Percentiles rank a stretch among this genome's conserved stretches.
phyloP scores from a whole-genome alignment of 164 flowering plant species.

The Piper betle region DNA sequence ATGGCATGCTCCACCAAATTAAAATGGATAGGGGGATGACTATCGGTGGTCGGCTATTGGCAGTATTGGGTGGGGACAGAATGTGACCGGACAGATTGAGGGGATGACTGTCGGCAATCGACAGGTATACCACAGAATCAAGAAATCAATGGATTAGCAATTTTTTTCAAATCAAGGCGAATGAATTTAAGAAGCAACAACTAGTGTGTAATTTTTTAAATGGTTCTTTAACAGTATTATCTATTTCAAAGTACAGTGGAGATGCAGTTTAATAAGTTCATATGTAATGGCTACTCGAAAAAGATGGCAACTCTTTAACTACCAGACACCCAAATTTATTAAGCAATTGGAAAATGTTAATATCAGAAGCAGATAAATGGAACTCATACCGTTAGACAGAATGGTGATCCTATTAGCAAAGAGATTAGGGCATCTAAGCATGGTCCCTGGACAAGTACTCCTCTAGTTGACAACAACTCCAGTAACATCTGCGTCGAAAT shows the following conservation, averaged over 20 bases:
- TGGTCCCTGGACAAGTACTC: conserved; percentile 66
- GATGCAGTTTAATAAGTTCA: neutral
- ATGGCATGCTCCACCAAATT: too few species aligned
- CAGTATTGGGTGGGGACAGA: too few species aligned
- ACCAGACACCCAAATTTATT: neutral
- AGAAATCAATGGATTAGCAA: neutral
- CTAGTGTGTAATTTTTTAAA: neutral
- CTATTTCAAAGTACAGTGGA: neutral
- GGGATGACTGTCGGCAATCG: too few species aligned
- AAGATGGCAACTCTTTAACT: neutral
- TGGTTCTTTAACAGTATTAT: neutral
- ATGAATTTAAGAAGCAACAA: too few species aligned
- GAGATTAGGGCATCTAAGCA: conserved; percentile 89
- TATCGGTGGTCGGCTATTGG: too few species aligned
- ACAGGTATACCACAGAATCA: too few species aligned
- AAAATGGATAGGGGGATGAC: too few species aligned
- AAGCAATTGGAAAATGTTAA: neutral
- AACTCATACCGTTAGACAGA: conserved; percentile 65
- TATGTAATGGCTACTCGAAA: neutral
- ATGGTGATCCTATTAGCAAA: conserved; percentile 76
- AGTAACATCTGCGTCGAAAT: conserved; percentile 44
- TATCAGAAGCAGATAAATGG: neutral
- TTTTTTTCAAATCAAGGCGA: neutral
- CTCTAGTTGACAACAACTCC: conserved; percentile 61
- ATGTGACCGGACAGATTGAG: too few species aligned